Percentiles rank a stretch among this genome's conserved stretches.
Conservation (phyloP, 192 early-diverging fungal species). For the Umbelopsis vinacea region DNA sequence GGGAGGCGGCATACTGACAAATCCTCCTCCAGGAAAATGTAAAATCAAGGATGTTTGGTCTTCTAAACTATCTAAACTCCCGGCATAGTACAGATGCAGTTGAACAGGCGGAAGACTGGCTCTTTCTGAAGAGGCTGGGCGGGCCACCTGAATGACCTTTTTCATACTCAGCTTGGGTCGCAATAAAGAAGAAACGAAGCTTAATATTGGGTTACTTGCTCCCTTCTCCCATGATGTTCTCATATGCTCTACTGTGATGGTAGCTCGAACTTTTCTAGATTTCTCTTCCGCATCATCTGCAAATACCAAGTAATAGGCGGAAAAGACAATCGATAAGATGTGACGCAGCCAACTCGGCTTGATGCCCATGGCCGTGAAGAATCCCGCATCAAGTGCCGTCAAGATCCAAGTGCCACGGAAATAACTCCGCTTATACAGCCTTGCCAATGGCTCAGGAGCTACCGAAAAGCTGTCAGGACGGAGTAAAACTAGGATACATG, state of each 20-base stretch:
- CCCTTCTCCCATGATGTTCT: constrained; percentile 91
- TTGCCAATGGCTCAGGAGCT: constrained; percentile 81
- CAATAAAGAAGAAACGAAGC: constrained; percentile 47
- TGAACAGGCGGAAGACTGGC: constrained; percentile 37
- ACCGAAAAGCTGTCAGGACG: constrained; percentile 22
- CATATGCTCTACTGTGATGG: constrained; percentile 84
- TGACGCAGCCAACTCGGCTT: constrained; percentile 77
- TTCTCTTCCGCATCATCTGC: constrained; percentile 86
- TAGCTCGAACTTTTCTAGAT: constrained; percentile 76
- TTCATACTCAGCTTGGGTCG: constrained; percentile 46
- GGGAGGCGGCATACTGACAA: constrained; percentile 86
- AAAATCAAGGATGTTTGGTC: constrained; percentile 53
- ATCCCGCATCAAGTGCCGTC: constrained; percentile 93
- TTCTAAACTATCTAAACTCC: constrained; percentile 39
- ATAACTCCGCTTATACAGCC: constrained; percentile 89
- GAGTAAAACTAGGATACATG: not conserved
- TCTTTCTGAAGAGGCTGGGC: constrained; percentile 32
- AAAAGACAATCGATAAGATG: constrained; percentile 76
- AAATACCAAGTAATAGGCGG: constrained; percentile 82
- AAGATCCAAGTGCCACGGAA: constrained; percentile 90
- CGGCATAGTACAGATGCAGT: constrained; percentile 63
- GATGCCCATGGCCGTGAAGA: constrained; percentile 86
- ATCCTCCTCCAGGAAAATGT: constrained; percentile 86
- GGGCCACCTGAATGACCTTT: constrained; percentile 36
- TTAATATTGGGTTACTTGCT: constrained; percentile 67